These are phyloP conservation scores for Vigna nakashimae DNA, from an alignment of 306 rosid species.

Conservation along the genomic window DNA sequence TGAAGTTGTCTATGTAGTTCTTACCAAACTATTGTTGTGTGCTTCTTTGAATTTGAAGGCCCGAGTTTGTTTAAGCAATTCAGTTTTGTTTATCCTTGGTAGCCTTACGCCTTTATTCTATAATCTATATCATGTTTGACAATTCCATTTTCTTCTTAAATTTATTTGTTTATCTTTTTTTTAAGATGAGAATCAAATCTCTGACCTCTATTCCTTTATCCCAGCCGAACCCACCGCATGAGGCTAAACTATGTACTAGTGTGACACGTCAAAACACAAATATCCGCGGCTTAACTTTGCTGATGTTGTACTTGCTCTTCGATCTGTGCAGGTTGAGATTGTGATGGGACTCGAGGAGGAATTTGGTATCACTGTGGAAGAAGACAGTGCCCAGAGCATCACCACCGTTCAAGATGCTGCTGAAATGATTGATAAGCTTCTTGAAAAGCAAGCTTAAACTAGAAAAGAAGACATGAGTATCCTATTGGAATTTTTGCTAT, in stretches of 20 bases:
- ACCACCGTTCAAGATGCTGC: slow-evolving; percentile 97
- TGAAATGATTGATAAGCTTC: slow-evolving; percentile 80
- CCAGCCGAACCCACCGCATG: neutral
- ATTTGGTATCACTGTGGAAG: slow-evolving; percentile 75
- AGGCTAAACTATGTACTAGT: neutral
- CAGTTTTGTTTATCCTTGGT: neutral
- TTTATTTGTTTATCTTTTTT: too few species aligned
- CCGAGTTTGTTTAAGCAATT: neutral
- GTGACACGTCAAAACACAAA: neutral
- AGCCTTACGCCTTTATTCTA: neutral
- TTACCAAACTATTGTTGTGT: neutral
- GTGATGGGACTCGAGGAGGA: slow-evolving; percentile 98
- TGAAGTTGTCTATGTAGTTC: neutral
- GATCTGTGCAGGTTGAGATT: slow-evolving; percentile 81
- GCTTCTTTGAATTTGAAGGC: neutral
- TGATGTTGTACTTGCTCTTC: slow-evolving; percentile 15
- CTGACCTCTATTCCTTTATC: too few species aligned
- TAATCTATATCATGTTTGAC: slow-evolving; percentile 13
- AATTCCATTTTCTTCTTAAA: neutral
- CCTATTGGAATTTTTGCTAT: slow-evolving; percentile 30
- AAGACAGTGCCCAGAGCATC: slow-evolving; percentile 91
- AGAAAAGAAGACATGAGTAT: slow-evolving; percentile 24
- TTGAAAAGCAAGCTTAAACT: slow-evolving; percentile 55
- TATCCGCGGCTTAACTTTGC: slow-evolving; percentile 6
- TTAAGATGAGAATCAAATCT: too few species aligned